Conservation (phyloP, 805 yeast species). For the Wickerhamiella allomyrinae region DNA sequence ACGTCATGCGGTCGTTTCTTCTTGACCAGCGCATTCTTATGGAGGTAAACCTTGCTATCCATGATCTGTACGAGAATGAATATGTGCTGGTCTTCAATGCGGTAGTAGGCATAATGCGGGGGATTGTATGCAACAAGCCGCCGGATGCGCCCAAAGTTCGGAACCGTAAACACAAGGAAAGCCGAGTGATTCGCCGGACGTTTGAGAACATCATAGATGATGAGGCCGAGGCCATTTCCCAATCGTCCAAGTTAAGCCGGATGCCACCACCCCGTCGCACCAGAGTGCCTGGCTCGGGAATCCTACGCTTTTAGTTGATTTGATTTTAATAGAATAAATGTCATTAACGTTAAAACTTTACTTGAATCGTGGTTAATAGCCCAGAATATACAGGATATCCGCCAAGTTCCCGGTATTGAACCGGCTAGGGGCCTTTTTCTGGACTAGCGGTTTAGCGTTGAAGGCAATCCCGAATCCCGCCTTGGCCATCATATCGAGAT, state of each 20-base stretch:
- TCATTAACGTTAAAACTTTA: not conserved
- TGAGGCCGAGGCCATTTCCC: not conserved
- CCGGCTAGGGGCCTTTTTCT: constrained; percentile 63
- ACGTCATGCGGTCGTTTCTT: constrained; percentile 55
- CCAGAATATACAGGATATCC: constrained; percentile 71
- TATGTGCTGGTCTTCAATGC: constrained; percentile 65
- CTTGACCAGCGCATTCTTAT: constrained; percentile 35
- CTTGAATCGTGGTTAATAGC: constrained; percentile 26
- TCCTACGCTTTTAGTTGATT: not conserved
- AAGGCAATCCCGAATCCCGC: constrained; percentile 96
- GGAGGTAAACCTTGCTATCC: constrained; percentile 34
- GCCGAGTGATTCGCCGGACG: not conserved
- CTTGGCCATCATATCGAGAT: constrained; percentile 74
- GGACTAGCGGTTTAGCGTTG: constrained; percentile 94
- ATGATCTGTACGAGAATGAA: constrained; percentile 41
- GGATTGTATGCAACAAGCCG: not conserved
- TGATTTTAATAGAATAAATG: not conserved
- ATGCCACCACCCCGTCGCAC: not conserved
- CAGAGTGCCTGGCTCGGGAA: not conserved
- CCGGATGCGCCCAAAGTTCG: not conserved
- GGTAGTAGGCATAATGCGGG: constrained; percentile 44
- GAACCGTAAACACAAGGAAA: not conserved
- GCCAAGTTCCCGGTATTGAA: constrained; percentile 59
- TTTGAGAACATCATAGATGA: not conserved
- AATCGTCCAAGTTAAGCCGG: not conserved